These are phyloP conservation scores for Yamadazyma diddensiae DNA, from an alignment of 1,139 yeast species.

Conservation along the genomic window DNA sequence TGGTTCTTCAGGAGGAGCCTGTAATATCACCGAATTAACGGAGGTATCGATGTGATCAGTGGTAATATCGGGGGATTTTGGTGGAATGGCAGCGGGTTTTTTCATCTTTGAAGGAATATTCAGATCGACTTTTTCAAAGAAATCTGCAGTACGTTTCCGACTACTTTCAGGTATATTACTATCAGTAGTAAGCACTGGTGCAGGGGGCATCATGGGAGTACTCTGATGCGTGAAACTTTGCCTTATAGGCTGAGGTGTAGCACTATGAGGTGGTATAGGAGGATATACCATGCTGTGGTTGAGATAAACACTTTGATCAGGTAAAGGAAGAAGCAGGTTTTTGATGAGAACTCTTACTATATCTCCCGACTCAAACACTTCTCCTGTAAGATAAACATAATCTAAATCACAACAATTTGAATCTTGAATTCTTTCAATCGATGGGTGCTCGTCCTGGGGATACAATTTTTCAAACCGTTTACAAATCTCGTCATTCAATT, in stretches of 20 bases:
- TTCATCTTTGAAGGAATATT: conserved; percentile 24
- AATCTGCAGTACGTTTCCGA: conserved; percentile 23
- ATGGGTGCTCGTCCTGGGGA: conserved; percentile 54
- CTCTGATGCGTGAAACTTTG: conserved; percentile 14
- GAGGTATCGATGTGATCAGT: conserved; percentile 6
- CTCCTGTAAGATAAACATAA: conserved; percentile 65
- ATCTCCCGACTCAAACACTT: conserved; percentile 58
- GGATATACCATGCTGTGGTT: not conserved
- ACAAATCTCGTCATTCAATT: conserved; percentile 49
- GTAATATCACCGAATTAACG: conserved; percentile 24
- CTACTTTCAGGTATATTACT: conserved; percentile 16
- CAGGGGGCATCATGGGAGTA: conserved; percentile 22
- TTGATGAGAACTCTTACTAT: conserved; percentile 53
- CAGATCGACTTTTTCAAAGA: conserved; percentile 26
- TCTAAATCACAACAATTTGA: conserved; percentile 67
- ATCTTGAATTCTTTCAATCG: conserved; percentile 61
- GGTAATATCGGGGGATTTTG: conserved; percentile 1
- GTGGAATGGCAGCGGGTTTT: conserved; percentile 1
- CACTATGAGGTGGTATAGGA: too few species aligned
- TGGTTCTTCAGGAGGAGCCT: conserved; percentile 26
- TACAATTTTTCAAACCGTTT: conserved; percentile 57
- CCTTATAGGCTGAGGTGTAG: too few species aligned
- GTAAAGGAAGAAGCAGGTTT: conserved; percentile 24
- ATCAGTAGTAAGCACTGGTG: conserved; percentile 20
- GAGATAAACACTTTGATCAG: conserved; percentile 2